Base-by-base conservation (phyloP, 1,284 basidiomycete genomes). In the Inonotus obliquus region DNA sequence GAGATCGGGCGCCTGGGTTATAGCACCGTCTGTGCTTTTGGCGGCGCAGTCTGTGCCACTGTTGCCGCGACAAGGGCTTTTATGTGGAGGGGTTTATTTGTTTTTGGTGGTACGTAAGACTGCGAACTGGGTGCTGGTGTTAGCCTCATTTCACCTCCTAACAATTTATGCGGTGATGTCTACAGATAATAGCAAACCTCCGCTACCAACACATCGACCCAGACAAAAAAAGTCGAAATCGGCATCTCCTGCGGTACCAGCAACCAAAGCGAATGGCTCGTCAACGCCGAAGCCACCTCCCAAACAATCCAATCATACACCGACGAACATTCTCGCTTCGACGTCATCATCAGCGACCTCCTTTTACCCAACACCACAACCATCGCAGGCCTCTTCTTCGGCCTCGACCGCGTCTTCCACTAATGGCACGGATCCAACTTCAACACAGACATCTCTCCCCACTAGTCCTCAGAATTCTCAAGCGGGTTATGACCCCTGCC, bases 311-410 rank as follows among this genome's bases (percentile, higher is more conserved):
- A 54, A 57, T 23, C 53, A 52, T 21, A n/a, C 44, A 2, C 62
- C 62, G 14, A 60, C 62, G 13, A 63, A 63, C 47, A 21, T 60
- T 13, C 39, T 51, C 6, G 62, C 62, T 25, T 63, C 62, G 7
- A 52, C 62, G 9, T 63, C 62, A 2, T 44, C 51, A 4, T 60
- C 57, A n/a, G 41, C 54, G 21, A 37, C 59, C 37, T 54, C 57
- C 14, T 57, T 39, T 35, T 56, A 49, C 44, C 61, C 49, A n/a
- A 39, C 57, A 2, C 35, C 57, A n/a, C 49, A 25, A 35, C 23
- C 39, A 13, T 49, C 61, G 25, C 14, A 27, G 17, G 32, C 23
- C 14, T 37, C 41, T 57, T 37, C 35, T 19, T 37, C 47, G 11
- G 27, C 41, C 10, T 63, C 61, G 29, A 38, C 17, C 39, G 29